Evolutionary conservation across 805 yeast genomes (phyloP).

Genomic region (Candida palmyrensis): DNA sequence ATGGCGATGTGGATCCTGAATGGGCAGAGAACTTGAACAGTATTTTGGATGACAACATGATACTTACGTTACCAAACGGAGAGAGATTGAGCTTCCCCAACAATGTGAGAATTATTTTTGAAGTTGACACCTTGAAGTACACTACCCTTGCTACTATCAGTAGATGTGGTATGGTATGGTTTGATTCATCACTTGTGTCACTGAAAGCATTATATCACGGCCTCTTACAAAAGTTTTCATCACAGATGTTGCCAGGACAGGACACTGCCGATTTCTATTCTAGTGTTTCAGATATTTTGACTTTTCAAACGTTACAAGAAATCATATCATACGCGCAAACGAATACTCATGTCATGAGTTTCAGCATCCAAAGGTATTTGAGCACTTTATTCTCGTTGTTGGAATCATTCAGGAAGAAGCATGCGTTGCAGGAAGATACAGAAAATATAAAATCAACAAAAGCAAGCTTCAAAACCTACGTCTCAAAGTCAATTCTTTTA

Average conservation of each 20-base stretch:
- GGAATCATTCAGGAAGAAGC: conserved; percentile 18
- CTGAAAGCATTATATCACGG: conserved; percentile 12
- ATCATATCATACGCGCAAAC: conserved; percentile 20
- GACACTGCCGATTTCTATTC: conserved; percentile 7
- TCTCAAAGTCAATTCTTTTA: conserved; percentile 27
- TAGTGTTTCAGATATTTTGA: conserved; percentile 4
- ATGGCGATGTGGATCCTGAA: conserved; percentile 89
- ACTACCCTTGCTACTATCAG: conserved; percentile 92
- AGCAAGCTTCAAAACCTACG: conserved; percentile 13
- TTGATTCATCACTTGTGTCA: conserved; percentile 35
- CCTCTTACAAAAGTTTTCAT: background rate
- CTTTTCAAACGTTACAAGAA: conserved; percentile 8
- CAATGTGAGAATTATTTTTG: conserved; percentile 67
- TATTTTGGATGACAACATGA: conserved; percentile 81
- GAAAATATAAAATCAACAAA: background rate
- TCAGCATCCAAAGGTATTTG: conserved; percentile 29
- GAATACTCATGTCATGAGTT: conserved; percentile 50
- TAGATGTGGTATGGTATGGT: conserved; percentile 86
- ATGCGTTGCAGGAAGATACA: conserved; percentile 1
- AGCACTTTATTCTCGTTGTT: conserved; percentile 37
- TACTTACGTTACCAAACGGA: conserved; percentile 83
- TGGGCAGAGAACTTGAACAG: conserved; percentile 92
- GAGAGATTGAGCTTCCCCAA: conserved; percentile 69
- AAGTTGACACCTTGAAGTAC: conserved; percentile 56
- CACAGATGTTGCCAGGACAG: background rate